These are phyloP conservation scores for Saccharomycopsis oosterbeekiorum DNA, from an alignment of 805 yeast species.

Conservation along the genomic window DNA sequence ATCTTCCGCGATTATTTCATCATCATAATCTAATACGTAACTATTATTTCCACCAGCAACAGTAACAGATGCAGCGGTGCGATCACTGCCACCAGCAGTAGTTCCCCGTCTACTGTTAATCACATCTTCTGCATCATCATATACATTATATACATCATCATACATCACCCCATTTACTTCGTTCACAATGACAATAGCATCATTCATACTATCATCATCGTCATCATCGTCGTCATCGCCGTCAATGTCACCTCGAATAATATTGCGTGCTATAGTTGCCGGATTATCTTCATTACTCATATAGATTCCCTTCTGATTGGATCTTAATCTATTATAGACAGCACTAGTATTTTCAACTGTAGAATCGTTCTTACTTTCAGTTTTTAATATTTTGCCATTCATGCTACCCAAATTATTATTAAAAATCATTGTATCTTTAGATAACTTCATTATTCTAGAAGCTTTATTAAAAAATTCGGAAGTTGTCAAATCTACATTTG, in stretches of 20 bases:
- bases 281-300: conserved; percentile 20
- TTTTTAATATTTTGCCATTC: conserved; percentile 15
- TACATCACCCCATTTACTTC: conserved; percentile 23
- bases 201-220: conserved; percentile 18
- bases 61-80: not conserved
- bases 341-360: not conserved
- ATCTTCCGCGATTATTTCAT: conserved; percentile 33
- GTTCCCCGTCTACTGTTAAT: not conserved
- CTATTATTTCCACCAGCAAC: not conserved
- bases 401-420: conserved; percentile 1
- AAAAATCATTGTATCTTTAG: conserved; percentile 23
- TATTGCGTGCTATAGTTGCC: not conserved
- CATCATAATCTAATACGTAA: conserved; percentile 26
- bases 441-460: conserved; percentile 23
- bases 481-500: conserved; percentile 3
- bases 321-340: conserved; percentile 9
- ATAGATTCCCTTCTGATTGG: conserved; percentile 21
- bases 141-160: conserved; percentile 21
- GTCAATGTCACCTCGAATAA: conserved; percentile 19
- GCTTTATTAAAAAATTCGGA: conserved; percentile 25
- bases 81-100: not conserved
- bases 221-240: conserved; percentile 24
- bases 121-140: not conserved
- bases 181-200: conserved; percentile 19
- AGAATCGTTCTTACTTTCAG: conserved; percentile 17